Evolutionary conservation across 2,329 filamentous ascomycete genomes (phyloP), one percentile per base, ranked within the genome.

Genomic region (Trichoderma koningiopsis): DNA sequence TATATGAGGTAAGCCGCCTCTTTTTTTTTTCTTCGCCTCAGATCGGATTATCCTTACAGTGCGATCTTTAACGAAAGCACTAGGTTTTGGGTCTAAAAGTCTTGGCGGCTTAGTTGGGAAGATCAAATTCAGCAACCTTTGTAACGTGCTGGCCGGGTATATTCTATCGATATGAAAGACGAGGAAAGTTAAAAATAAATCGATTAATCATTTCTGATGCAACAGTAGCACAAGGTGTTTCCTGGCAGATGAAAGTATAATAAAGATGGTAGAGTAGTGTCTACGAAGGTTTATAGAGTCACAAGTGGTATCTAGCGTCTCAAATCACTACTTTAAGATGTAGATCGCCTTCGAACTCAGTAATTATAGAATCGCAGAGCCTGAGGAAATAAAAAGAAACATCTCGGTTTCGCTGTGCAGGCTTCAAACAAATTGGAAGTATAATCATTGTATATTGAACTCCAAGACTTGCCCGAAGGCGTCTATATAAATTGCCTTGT

Each of bases 401-500:
- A 16, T 6, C 19, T 4, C 4, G 2, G 3, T 5, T 37, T 37
- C 7, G 27, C 10, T 35, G 11, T 11, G 11, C 11, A 35, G 0
- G 14, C n/a, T 29, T 6, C 1, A 4, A 1, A 16, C 1, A 4
- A 1, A 16, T 7, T 37, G 61, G 11, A 37, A 16, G 33, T 31
- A 6, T 63, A 63, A 63, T 63, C 24, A 35, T 29, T 13, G 40
- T 59, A 11, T 65, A 43, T 59, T 52, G 63, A 58, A 33, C 16
- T 8, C 40, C 22, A n/a, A 10, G 33, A 67, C 22, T 49, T 52
- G 53, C 55, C 56, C 52, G 29, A 56, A 31, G 49, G 40, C 55
- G 35, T 56, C 67, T 69, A 62, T 62, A 27, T 69, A 61, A 31
- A 37, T 57, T 56, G 49, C 52, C 47, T 57, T 35, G 63, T 29